These are phyloP conservation scores for Boeremia lycopersici DNA, from an alignment of 2,329 filamentous ascomycete species.

Conservation along the genomic window DNA sequence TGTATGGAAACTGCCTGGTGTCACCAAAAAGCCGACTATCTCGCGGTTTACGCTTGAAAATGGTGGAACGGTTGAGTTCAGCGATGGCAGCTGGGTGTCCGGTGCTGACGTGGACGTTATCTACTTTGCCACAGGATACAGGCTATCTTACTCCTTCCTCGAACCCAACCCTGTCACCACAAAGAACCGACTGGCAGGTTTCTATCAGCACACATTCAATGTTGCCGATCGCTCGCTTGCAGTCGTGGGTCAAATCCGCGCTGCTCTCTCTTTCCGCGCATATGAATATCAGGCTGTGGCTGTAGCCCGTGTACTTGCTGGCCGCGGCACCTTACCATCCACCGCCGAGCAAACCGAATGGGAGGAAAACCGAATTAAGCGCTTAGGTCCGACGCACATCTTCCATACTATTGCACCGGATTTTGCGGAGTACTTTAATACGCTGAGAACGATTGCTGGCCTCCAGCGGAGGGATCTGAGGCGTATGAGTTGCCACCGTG, in stretches of 20 bases:
- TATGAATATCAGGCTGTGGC: slow-evolving; percentile 72
- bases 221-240: slow-evolving; percentile 60
- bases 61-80: slow-evolving; percentile 60
- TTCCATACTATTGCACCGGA: slow-evolving; percentile 65
- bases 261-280: slow-evolving; percentile 66
- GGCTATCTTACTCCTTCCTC: slow-evolving; percentile 66
- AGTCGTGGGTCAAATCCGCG: slow-evolving; percentile 63
- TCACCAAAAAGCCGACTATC: slow-evolving; percentile 57
- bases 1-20: slow-evolving; percentile 64
- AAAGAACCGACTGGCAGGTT: slow-evolving; percentile 61
- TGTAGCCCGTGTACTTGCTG: slow-evolving; percentile 64
- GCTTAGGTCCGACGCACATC: slow-evolving; percentile 57
- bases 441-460: slow-evolving; percentile 45
- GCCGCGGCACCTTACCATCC: slow-evolving; percentile 58
- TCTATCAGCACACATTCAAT: slow-evolving; percentile 66
- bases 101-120: slow-evolving; percentile 61
- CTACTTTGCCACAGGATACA: slow-evolving; percentile 70
- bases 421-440: slow-evolving; percentile 70
- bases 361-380: slow-evolving; percentile 60
- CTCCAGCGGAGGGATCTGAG: slow-evolving; percentile 4
- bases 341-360: slow-evolving; percentile 58
- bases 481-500: slow-evolving; percentile 10
- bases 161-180: slow-evolving; percentile 51
- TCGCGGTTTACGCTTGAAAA: slow-evolving; percentile 46
- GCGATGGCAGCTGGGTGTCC: slow-evolving; percentile 59